Evolutionary conservation across 1,284 basidiomycete genomes (phyloP).

Genomic region (Leccinum solheimii): DNA sequence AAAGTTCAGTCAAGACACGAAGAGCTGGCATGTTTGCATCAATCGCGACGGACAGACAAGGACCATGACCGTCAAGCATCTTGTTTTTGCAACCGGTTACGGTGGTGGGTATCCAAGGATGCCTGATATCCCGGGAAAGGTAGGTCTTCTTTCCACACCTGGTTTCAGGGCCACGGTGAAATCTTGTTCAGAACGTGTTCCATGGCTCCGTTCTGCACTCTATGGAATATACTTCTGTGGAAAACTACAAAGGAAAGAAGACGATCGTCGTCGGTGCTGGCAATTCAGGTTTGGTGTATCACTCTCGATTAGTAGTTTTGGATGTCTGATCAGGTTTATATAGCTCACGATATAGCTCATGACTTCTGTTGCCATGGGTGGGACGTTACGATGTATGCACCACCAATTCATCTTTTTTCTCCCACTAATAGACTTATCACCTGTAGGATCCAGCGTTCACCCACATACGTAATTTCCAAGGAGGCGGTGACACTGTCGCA

Average conservation of each 20-base stretch:
- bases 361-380: conserved; percentile 22
- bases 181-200: conserved; percentile 20
- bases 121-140: conserved; percentile 4
- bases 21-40: conserved; percentile 38
- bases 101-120: conserved; percentile 37
- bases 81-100: conserved; percentile 42
- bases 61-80: conserved; percentile 34
- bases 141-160: not conserved
- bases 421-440: not conserved
- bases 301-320: not conserved
- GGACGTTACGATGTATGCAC: conserved; percentile 29
- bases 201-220: conserved; percentile 38
- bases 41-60: conserved; percentile 24
- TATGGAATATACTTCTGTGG: conserved; percentile 33
- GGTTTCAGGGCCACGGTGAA: not conserved
- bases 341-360: conserved; percentile 33
- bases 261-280: conserved; percentile 15
- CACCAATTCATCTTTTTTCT: not conserved
- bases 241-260: conserved; percentile 31
- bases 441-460: conserved; percentile 24
- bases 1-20: conserved; percentile 31
- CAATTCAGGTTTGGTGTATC: conserved; percentile 25
- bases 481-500: conserved; percentile 6
- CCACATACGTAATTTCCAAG: conserved; percentile 14
- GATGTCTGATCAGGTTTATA: not conserved